phyloP scores from a whole-genome alignment of 1,139 yeast genomes.

The Hyphopichia wangnamkhiaoensis region DNA sequence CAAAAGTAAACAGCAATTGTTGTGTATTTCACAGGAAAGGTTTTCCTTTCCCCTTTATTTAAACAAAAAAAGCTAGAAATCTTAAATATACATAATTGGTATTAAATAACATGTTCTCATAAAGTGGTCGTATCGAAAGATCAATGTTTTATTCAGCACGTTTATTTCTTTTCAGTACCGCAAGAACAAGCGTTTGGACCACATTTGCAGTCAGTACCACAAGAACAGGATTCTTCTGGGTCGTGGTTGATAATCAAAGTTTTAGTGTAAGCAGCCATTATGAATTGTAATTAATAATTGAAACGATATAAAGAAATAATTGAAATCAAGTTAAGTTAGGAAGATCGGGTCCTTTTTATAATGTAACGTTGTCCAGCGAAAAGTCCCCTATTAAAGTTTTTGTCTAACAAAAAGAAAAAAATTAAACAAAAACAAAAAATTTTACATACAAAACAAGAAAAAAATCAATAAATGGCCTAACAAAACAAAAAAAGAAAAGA shows the following conservation, averaged over 20 bases:
- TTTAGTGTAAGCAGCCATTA: conserved; percentile 17
- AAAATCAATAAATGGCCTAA: too few species aligned
- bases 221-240: conserved; percentile 17
- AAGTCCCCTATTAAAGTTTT: too few species aligned
- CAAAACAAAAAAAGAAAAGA: too few species aligned
- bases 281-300: conserved; percentile 2
- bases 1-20: too few species aligned
- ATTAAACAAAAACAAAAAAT: too few species aligned
- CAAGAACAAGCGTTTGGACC: conserved; percentile 24
- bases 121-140: background rate
- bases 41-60: too few species aligned
- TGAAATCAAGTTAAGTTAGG: too few species aligned
- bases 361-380: too few species aligned
- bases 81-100: background rate
- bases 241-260: conserved; percentile 16
- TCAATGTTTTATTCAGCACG: background rate
- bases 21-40: too few species aligned
- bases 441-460: too few species aligned
- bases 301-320: background rate
- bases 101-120: background rate
- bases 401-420: too few species aligned
- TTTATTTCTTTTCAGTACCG: conserved; percentile 18
- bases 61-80: background rate
- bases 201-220: conserved; percentile 29
- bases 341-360: too few species aligned